Base-by-base conservation (phyloP, 805 yeast species). In the Ogataea pilisensis region DNA sequence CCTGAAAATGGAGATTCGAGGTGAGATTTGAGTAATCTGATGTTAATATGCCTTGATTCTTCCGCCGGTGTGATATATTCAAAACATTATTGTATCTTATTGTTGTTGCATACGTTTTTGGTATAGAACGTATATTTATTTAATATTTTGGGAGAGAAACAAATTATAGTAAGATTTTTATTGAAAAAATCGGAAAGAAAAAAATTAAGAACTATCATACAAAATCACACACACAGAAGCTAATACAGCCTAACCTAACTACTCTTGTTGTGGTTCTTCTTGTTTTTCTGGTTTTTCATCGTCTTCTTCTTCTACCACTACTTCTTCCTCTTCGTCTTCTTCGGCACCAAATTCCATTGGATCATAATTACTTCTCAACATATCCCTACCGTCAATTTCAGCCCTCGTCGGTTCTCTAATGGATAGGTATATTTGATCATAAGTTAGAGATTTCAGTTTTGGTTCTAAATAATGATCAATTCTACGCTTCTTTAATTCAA, bases 401-500 rank as follows among this genome's bases (percentile, higher is more conserved):
- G 70, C 72, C 5, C 83, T 78, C 9, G 82, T 80, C 37, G 90
- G 84, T 53, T 85, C 90, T 58, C 91, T 74, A 40, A 87, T 64
- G 36, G 71, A 68, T 46, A 82, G 67, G 39, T 80, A 76, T 35
- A 87, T 69, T 32, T 71, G 75, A 57, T 82, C 91, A 45, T 74
- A 64, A 19, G 85, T 78, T 40, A 75, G 65, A 25, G 73, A 79
- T 42, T 72, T 72, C 42, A 80, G 70, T 38, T 74, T 73, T 26
- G 77, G 74, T 48, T 74, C 75, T 48, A 78, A 65, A 39, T 69
- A 74, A 35, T 78, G 70, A 29, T 78, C 82, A 12, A 88, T 78
- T 63, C 96, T 79, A 60, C 95, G 80, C 59, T 91, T 83, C 67
- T 85, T 88, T 58, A 93, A 76, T 50, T 83, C 93, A 32, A 87